Base-by-base conservation (phyloP, 2,329 filamentous ascomycete genomes). In the Diaporthe sp. region DNA sequence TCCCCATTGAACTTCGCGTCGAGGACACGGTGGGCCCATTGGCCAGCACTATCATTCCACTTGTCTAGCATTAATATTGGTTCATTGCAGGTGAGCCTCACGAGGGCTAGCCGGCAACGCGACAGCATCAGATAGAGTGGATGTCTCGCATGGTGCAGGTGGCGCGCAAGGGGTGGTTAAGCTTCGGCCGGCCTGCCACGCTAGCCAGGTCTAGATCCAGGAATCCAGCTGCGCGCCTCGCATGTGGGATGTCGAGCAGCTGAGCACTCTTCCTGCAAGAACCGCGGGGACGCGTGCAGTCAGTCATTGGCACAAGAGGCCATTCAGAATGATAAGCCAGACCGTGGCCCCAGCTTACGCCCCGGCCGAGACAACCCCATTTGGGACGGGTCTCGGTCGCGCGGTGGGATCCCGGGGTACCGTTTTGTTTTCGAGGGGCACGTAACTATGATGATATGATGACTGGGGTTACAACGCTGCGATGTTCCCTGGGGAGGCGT, bases 371-470 rank as follows among this genome's bases (percentile, higher is more conserved):
- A 51, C 46, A 68, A 28, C 46, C 65, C 46, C 22, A 53, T 68
- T 68, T 39, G 34, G 65, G 65, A 37, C 46, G 39, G 65, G 28
- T 8, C 17, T 25, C 44, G 46, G 46, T 68, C 46, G 65, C 46
- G 62, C 60, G 46, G 31, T 39, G 46, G 46, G 22, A 68, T 68
- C 22, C 65, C 65, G 65, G 34, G 65, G 12, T 39, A 8, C 46
- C 17, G 46, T 68, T 39, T 17, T 13, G 46, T 68, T 39, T 17
- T 13, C 22, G 15, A 37, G 31, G 42, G 46, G 31, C 31, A 53
- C 65, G 65, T 68, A 68, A 68, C n/a, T 53, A 68, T 68, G 62
- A 68, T 68, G 65, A 37, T 68, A 39, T 68, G 31, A 25, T 68
- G 65, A 68, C 65, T 37, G 17, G n/a, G 31, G 46, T 25, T 53